Base-by-base conservation (phyloP, 179 eudicot genomes). In the Spergularia azorica region DNA sequence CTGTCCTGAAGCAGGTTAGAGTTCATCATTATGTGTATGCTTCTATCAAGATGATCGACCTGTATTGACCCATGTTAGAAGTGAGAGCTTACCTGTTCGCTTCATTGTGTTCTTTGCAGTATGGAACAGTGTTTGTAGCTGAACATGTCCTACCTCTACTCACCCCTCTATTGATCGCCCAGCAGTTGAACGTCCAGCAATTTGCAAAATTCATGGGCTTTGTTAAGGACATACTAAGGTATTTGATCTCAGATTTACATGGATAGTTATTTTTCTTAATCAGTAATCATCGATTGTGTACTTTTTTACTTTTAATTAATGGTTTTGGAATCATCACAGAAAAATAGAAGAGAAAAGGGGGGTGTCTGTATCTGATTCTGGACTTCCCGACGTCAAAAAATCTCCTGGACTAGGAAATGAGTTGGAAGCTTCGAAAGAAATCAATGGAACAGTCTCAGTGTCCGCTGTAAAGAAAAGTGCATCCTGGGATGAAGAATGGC, bases 401-500 rank as follows among this genome's bases (percentile, higher is more conserved):
- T 84, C 88, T 39, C 78, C 80, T 77, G 80, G 83, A 12, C 81
- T 84, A 52, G 88, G 81, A 17, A 67, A 4, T 74, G 68, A 76
- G 67, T 74, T 75, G 14, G 89, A 73, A 52, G 74, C 79, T 38
- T 63, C 79, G 11, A 82, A 80, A 63, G 88, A 81, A 72, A 50
- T 72, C 77, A 79, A 80, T 68, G 81, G 90, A 76, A 78, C 84
- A 39, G 68, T 73, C 41, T 39, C 88, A 41, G 81, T 78, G 20
- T 66, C 86, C 73, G 78, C 95, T 77, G 77, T 87, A 46, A 90
- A 79, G 74, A 87, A 82, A 73, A 85, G 83, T 26, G 76, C 87
- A 39, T 80, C 98, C 71, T 95, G 99, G 99, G 98, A 95, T 82
- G 96, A 89, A 82, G 96, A 93, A 81, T 93, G 99, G 99, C 79